Base-by-base conservation (phyloP, 2,329 filamentous ascomycete genomes). In the Colletotrichum sp. region DNA sequence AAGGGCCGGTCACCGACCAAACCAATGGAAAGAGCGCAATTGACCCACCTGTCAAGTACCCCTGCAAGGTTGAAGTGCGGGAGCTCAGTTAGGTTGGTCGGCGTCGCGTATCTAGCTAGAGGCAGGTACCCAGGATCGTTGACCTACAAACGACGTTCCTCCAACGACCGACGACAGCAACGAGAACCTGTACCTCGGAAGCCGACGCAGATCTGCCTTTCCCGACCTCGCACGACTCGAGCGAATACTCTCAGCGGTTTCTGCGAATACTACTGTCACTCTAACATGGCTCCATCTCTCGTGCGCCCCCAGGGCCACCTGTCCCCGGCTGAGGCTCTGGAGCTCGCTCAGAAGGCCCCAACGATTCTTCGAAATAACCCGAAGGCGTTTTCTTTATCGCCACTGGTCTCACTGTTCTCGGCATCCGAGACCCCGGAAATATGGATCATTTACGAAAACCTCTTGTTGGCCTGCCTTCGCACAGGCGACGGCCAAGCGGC, bases 361-460 rank as follows among this genome's bases (percentile, higher is more conserved):
- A 81, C 80, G 68, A 87, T 93, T 76, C 86, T 93, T 75, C 85
- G 85, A 78, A 90, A 85, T 80, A 89, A 89, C 60, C 88, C 90
- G 8, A 90, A 88, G 78, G 87, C 88, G 39, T 87, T 90, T 75
- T 90, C 90, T 7, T 85, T 88, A n/a, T 92, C 91, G 36, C 87
- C 89, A 4, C 80, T 93, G 12, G 80, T 83, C 30, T 89, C 89
- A 10, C 83, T 93, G 5, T 88, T 92, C 80, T 87, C 89, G 2
- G 85, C 89, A 2, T 84, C 90, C 34, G 96, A 98, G 83, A 93
- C 93, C 0, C 89, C 94, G 71, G 95, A 98, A 79, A 89, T 95
- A 82, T 99, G 96, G 96, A 91, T 91, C 18, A 92, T 92, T 59
- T 95, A 97, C 85, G 96, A 99, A 86, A 97, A 98, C 82, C 90